phyloP scores from a whole-genome alignment of 225 moss, liverwort and hornwort species.

The Straminergon stramineum region DNA sequence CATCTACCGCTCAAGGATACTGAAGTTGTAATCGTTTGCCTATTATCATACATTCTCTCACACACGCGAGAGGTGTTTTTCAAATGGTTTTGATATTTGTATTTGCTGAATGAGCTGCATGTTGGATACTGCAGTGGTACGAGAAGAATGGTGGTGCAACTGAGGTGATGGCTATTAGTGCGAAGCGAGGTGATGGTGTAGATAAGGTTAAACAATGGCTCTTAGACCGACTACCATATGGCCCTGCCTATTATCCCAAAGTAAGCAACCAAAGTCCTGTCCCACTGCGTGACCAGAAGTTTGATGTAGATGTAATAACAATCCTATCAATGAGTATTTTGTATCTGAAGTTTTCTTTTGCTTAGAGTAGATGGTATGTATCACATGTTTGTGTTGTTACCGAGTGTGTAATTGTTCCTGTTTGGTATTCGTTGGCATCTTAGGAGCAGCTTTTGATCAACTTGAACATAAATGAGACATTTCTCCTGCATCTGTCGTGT shows the following conservation, averaged over 20 bases:
- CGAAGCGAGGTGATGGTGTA: constrained; percentile 71
- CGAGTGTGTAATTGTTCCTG: background rate
- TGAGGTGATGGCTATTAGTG: constrained; percentile 70
- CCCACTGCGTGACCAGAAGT: background rate
- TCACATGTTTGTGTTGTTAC: background rate
- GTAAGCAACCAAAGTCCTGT: constrained; percentile 19
- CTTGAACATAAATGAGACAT: background rate
- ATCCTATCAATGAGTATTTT: background rate
- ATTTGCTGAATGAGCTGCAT: background rate
- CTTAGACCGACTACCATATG: constrained; percentile 57
- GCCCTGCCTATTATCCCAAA: constrained; percentile 84
- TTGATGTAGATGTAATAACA: background rate
- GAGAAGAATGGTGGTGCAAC: constrained; percentile 56
- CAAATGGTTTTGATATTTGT: background rate
- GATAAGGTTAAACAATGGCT: constrained; percentile 65
- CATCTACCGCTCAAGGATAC: background rate
- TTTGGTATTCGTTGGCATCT: background rate
- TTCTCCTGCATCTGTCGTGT: background rate
- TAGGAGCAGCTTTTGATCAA: background rate
- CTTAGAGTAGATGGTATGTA: background rate
- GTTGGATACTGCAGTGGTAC: constrained; percentile 52
- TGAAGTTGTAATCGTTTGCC: background rate
- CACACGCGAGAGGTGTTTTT: background rate
- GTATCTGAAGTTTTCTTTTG: background rate
- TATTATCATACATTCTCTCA: background rate